Evolutionary conservation across 257 asterid species (phyloP).

Genomic region (Coffea canephora): DNA sequence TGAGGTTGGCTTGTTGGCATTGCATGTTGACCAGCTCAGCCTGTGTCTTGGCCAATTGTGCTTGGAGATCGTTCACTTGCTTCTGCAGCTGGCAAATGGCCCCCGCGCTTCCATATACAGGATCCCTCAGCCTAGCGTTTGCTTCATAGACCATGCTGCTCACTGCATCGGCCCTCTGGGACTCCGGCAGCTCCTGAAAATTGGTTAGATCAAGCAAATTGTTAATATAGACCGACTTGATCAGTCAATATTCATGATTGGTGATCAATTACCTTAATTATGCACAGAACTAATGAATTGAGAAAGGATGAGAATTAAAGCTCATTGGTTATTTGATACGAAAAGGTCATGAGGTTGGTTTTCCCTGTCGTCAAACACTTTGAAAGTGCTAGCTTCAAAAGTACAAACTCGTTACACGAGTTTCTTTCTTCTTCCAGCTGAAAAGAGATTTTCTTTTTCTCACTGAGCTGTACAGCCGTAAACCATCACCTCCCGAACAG

Average conservation of each 20-base stretch:
- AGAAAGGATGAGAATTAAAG: neutral
- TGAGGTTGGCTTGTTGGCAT: constrained; percentile 62
- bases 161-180: constrained; percentile 67
- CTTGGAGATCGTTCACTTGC: constrained; percentile 66
- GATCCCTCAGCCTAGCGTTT: constrained; percentile 69
- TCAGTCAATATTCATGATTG: neutral
- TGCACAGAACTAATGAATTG: neutral
- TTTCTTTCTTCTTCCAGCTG: neutral
- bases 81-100: constrained; percentile 69
- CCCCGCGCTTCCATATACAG: constrained; percentile 80
- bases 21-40: constrained; percentile 67
- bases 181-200: constrained; percentile 64
- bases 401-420: neutral
- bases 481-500: neutral
- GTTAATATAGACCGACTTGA: neutral
- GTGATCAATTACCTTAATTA: neutral
- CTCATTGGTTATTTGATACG: neutral
- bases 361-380: neutral
- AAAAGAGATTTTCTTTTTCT: neutral
- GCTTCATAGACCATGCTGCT: constrained; percentile 91
- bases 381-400: neutral
- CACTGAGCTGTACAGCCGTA: neutral
- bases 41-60: constrained; percentile 64
- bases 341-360: neutral
- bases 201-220: neutral